Evolutionary conservation across 371 early-diverging fungal genomes (phyloP).

Genomic region (Lichtheimia hyalospora): DNA sequence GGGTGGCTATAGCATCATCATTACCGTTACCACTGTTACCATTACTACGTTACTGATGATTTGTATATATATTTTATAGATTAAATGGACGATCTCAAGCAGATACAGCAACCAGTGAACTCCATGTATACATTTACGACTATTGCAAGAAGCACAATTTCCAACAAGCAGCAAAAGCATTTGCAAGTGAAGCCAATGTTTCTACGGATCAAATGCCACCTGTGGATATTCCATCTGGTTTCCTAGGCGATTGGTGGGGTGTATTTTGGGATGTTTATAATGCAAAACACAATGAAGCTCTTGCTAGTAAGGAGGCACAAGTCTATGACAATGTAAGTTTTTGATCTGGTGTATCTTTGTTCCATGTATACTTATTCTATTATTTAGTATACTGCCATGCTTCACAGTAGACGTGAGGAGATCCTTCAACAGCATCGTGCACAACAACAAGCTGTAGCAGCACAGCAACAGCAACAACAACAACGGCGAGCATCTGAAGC

Average conservation of each 20-base stretch:
- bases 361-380: not conserved
- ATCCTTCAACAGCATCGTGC: slow-evolving; percentile 20
- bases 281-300: slow-evolving; percentile 48
- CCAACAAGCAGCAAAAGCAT: slow-evolving; percentile 53
- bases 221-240: slow-evolving; percentile 62
- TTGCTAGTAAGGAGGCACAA: slow-evolving; percentile 51
- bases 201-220: slow-evolving; percentile 45
- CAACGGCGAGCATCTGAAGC: slow-evolving; percentile 2
- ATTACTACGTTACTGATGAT: not conserved
- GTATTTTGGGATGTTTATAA: slow-evolving; percentile 73
- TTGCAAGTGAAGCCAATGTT: slow-evolving; percentile 58
- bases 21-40: too few species aligned
- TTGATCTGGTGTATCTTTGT: not conserved
- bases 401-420: slow-evolving; percentile 33
- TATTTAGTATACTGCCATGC: slow-evolving; percentile 30
- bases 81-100: slow-evolving; percentile 29
- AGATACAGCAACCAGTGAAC: slow-evolving; percentile 36
- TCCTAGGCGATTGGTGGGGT: slow-evolving; percentile 70
- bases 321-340: slow-evolving; percentile 54
- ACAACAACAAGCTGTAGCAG: slow-evolving; percentile 14
- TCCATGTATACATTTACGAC: slow-evolving; percentile 68
- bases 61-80: slow-evolving; percentile 11
- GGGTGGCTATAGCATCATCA: too few species aligned
- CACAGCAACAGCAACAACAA: slow-evolving; percentile 15
- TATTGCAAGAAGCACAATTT: slow-evolving; percentile 70